These are phyloP conservation scores for Pichia heedii DNA, from an alignment of 805 yeast species.

Conservation along the genomic window DNA sequence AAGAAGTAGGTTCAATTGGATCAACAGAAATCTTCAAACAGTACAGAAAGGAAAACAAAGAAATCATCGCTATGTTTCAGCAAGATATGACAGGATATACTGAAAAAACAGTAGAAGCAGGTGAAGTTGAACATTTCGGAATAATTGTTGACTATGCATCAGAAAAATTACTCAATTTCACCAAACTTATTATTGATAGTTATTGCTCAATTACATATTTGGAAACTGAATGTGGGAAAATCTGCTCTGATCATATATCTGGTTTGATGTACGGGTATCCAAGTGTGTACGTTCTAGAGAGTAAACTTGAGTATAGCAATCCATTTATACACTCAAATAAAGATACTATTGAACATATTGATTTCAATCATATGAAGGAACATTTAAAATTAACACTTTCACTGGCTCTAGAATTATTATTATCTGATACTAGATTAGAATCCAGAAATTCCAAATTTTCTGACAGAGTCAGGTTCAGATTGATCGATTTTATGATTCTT, in stretches of 20 bases:
- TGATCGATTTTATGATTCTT: constrained; percentile 13
- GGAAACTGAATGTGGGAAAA: constrained; percentile 81
- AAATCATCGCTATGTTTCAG: constrained; percentile 78
- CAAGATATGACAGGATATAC: constrained; percentile 92
- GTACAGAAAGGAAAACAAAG: constrained; percentile 36
- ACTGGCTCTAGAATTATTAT: constrained; percentile 59
- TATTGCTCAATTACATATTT: constrained; percentile 63
- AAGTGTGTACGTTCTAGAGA: constrained; percentile 72
- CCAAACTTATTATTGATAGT: constrained; percentile 49
- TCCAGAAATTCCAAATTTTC: not conserved
- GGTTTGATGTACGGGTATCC: constrained; percentile 82
- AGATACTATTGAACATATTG: constrained; percentile 77
- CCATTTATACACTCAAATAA: constrained; percentile 66
- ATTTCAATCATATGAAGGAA: constrained; percentile 70
- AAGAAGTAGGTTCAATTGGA: constrained; percentile 87
- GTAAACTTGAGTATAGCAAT: constrained; percentile 53
- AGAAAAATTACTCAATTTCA: constrained; percentile 43
- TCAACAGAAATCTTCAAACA: constrained; percentile 65
- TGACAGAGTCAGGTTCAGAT: constrained; percentile 10
- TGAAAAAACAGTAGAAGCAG: constrained; percentile 38
- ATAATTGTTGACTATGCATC: constrained; percentile 65
- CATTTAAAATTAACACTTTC: constrained; percentile 74
- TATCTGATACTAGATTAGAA: constrained; percentile 17
- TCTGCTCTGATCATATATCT: constrained; percentile 89
- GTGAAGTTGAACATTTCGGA: constrained; percentile 63